phyloP scores from a whole-genome alignment of 2,329 filamentous ascomycete species.

The Coniosporium tulheliwenetii region DNA sequence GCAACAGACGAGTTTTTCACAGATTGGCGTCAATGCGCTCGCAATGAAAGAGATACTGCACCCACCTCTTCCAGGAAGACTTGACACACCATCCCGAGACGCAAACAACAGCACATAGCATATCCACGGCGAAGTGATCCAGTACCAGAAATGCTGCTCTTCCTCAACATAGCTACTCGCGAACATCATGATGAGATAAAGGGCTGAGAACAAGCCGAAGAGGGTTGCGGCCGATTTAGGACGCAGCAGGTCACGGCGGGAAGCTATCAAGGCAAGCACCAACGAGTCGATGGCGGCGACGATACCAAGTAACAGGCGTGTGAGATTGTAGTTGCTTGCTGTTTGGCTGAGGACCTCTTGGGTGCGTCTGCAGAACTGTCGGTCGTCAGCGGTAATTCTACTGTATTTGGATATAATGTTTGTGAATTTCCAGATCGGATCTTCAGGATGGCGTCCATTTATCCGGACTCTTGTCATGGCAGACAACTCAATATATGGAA shows the following conservation, averaged over 20 bases:
- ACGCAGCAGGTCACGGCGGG: constrained; percentile 12
- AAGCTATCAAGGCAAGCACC: constrained; percentile 14
- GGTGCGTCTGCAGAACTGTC: constrained; percentile 49
- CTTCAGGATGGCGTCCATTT: too few relatives aligned
- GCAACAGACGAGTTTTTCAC: too few relatives aligned
- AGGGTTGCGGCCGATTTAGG: constrained; percentile 30
- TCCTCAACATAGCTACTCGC: constrained; percentile 96
- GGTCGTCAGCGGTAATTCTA: constrained; percentile 11
- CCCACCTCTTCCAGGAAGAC: too few relatives aligned
- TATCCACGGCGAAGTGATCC: constrained; percentile 59
- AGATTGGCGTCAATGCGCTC: neutral
- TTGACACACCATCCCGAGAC: too few relatives aligned
- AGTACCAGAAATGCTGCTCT: constrained; percentile 99
- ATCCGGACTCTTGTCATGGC: too few relatives aligned
- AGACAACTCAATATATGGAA: too few relatives aligned
- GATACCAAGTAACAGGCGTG: constrained; percentile 38
- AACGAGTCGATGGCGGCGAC: constrained; percentile 25
- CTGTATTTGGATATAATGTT: too few relatives aligned
- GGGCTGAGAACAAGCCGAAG: constrained; percentile 16
- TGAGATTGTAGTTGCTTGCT: constrained; percentile 80
- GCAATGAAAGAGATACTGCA: neutral
- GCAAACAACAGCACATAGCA: constrained; percentile 13
- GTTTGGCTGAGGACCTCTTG: constrained; percentile 75
- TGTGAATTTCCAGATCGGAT: too few relatives aligned
- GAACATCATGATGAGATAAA: constrained; percentile 86